These are phyloP conservation scores for Diaporthe citrichinensis DNA, from an alignment of 2,329 filamentous ascomycete genomes.

Conservation along the genomic window DNA sequence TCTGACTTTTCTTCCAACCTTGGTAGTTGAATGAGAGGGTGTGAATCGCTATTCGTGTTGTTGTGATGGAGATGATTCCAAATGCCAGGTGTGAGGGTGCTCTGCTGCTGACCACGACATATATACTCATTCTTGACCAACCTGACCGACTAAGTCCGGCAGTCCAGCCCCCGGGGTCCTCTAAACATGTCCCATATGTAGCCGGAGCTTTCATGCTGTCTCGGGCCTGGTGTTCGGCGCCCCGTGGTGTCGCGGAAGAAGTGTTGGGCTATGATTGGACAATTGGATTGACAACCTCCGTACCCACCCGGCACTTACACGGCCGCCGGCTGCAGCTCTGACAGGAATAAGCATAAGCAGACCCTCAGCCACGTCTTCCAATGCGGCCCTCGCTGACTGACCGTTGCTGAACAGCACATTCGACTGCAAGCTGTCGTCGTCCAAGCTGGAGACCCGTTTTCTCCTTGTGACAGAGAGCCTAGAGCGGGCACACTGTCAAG, in stretches of 20 bases:
- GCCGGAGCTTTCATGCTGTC: neutral
- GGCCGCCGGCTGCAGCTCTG: neutral
- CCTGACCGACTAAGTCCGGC: neutral
- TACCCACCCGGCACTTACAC: conserved; percentile 34
- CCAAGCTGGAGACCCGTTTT: too few species aligned
- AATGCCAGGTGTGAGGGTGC: neutral
- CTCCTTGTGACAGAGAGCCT: too few species aligned
- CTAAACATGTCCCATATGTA: neutral
- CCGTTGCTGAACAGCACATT: neutral
- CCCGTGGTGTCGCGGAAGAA: conserved; percentile 18
- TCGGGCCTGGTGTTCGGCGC: neutral
- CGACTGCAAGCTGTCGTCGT: neutral
- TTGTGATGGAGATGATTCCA: neutral
- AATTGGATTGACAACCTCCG: conserved; percentile 30
- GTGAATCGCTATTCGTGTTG: too few species aligned
- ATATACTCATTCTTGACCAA: neutral
- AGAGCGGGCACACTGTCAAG: neutral
- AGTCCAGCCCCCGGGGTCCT: neutral
- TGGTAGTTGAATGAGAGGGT: neutral
- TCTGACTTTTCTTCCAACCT: neutral
- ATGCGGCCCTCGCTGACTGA: neutral
- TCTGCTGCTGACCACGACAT: neutral
- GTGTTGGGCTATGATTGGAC: conserved; percentile 30
- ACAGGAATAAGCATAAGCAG: neutral
- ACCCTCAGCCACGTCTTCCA: neutral